phyloP scores from a whole-genome alignment of 371 early-diverging fungal genomes.

The Smittium mucronatum region DNA sequence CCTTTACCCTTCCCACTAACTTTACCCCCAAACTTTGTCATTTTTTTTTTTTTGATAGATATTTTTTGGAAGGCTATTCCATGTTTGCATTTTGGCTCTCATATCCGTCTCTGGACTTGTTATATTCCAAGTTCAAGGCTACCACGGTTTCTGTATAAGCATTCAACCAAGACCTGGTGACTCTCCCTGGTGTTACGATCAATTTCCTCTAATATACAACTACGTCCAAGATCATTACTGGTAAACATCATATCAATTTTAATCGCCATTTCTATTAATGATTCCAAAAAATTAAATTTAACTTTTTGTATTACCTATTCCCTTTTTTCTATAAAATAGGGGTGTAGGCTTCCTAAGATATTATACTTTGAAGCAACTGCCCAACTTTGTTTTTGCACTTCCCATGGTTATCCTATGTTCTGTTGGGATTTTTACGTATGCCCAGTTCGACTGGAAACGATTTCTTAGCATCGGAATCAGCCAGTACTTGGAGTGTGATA shows the following conservation, averaged over 20 bases:
- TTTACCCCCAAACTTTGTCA: no score
- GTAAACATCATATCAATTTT: conserved; percentile 19
- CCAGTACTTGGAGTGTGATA: neutral
- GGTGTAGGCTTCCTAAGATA: conserved; percentile 72
- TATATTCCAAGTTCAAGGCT: conserved; percentile 58
- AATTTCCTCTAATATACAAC: conserved; percentile 54
- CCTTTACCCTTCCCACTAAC: no score
- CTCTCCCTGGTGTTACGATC: conserved; percentile 57
- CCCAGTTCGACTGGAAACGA: conserved; percentile 34
- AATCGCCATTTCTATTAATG: conserved; percentile 13
- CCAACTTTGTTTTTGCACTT: conserved; percentile 76
- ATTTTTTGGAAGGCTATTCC: neutral
- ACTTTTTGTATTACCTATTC: conserved; percentile 23
- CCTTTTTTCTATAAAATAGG: conserved; percentile 15
- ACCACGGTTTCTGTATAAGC: conserved; percentile 42
- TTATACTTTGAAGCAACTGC: conserved; percentile 65
- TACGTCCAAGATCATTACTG: conserved; percentile 84
- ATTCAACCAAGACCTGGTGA: conserved; percentile 11
- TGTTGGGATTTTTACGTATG: conserved; percentile 44
- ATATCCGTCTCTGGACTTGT: conserved; percentile 43
- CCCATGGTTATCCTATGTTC: conserved; percentile 59
- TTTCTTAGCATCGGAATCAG: conserved; percentile 40
- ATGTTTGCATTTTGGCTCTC: conserved; percentile 26
- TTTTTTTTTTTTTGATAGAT: neutral
- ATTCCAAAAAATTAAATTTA: neutral